Evolutionary conservation across 192 early-diverging fungal genomes (phyloP).

Genomic region (Podila epigama): DNA sequence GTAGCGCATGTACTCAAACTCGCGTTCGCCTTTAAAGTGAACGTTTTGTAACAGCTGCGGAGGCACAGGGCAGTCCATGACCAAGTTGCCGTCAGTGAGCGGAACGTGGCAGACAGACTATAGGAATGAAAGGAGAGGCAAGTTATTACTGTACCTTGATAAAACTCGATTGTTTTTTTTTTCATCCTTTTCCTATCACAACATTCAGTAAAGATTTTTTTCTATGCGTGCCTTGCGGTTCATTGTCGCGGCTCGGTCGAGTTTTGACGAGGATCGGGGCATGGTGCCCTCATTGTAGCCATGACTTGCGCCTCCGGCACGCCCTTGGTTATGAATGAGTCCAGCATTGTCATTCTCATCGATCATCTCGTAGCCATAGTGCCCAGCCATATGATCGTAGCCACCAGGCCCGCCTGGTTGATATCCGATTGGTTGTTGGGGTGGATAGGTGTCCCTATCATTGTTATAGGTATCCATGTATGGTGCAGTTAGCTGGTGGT

Average conservation of each 20-base stretch:
- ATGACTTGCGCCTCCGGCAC: background rate
- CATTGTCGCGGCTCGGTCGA: background rate
- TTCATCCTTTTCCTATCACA: too few species aligned
- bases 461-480: background rate
- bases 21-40: constrained; percentile 51
- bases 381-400: constrained; percentile 6
- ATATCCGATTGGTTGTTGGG: constrained; percentile 9
- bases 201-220: background rate
- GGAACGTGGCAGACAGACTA: constrained; percentile 37
- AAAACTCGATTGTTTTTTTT: background rate
- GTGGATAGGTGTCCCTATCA: background rate
- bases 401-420: constrained; percentile 2
- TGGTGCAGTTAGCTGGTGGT: background rate
- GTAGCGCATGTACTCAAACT: constrained; percentile 75
- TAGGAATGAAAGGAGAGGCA: background rate
- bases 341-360: constrained; percentile 21
- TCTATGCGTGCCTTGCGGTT: background rate
- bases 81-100: constrained; percentile 66
- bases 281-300: background rate
- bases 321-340: constrained; percentile 18
- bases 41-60: constrained; percentile 56
- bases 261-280: background rate
- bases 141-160: background rate
- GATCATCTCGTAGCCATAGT: constrained; percentile 30
- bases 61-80: constrained; percentile 69